A percentile compares a stretch with the other conserved stretches of the same genome.
phyloP scores from a whole-genome alignment of 345 rosid genomes.

The Populus alba region DNA sequence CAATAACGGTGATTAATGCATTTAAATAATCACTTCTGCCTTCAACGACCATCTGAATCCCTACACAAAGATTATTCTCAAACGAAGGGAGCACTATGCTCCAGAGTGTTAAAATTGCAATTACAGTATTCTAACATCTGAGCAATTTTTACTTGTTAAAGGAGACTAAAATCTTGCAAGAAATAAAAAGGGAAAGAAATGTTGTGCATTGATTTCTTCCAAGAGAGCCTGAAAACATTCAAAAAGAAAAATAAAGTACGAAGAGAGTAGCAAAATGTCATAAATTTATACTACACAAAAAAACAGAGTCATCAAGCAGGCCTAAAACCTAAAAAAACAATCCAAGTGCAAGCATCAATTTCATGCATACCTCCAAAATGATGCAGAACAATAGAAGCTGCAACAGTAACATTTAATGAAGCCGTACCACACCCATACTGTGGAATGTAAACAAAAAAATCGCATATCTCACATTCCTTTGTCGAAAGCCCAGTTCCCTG shows the following conservation, averaged over 20 bases:
- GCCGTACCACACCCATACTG: conserved; percentile 95
- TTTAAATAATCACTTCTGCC: too few species aligned
- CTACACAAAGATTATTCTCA: background rate
- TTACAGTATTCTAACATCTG: background rate
- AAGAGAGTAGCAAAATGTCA: background rate
- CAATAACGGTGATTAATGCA: background rate
- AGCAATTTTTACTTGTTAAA: background rate
- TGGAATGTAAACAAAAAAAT: conserved; percentile 86
- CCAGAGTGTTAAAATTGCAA: background rate
- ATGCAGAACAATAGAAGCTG: conserved; percentile 93
- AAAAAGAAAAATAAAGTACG: background rate
- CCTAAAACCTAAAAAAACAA: background rate
- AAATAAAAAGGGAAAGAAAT: too few species aligned
- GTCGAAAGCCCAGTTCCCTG: conserved; percentile 91
- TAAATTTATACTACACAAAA: background rate
- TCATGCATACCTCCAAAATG: conserved; percentile 76
- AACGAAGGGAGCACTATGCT: background rate
- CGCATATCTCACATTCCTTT: conserved; percentile 88
- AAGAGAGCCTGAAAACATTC: background rate
- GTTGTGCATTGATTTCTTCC: too few species aligned
- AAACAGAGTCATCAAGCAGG: background rate
- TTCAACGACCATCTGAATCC: too few species aligned
- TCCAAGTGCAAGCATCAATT: background rate
- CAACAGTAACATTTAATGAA: conserved; percentile 88
- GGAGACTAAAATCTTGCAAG: background rate